These are phyloP conservation scores for Trebouxia gelatinosa DNA, from an alignment of 163 green algal genomes.

Conservation along the genomic window DNA sequence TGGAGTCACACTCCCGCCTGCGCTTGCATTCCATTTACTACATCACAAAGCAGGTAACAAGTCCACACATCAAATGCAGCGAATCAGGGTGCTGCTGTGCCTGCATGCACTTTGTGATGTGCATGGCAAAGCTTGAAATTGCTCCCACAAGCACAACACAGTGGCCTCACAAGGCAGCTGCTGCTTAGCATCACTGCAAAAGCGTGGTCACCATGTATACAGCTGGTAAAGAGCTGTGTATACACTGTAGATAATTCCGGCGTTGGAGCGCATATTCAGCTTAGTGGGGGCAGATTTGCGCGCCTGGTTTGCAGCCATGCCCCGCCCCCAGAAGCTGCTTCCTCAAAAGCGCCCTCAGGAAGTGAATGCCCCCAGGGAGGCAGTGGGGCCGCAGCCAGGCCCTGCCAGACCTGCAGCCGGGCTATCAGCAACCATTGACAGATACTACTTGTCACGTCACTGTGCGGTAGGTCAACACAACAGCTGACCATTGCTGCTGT, in stretches of 20 bases:
- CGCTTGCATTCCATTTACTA: conserved; percentile 91
- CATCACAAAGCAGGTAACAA: conserved; percentile 77
- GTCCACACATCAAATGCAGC: conserved; percentile 1
- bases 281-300: conserved; percentile 87
- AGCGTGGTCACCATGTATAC: no score
- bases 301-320: conserved; percentile 71
- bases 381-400: background rate
- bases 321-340: conserved; percentile 61
- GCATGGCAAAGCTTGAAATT: no score
- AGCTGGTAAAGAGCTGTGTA: conserved; percentile 25
- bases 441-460: conserved; percentile 90
- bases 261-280: conserved; percentile 83
- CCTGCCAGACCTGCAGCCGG: conserved; percentile 30
- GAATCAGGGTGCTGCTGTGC: background rate
- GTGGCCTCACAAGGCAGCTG: no score
- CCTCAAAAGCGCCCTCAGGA: conserved; percentile 79
- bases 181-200: no score
- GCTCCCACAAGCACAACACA: no score
- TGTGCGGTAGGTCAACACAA: conserved; percentile 63
- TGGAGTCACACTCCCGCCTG: conserved; percentile 63
- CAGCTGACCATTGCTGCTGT: conserved; percentile 9
- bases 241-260: conserved; percentile 73
- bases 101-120: no score
- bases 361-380: background rate
- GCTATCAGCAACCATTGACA: conserved; percentile 77